Conservation (phyloP, 148 eudicot species). For the Rhododendron vialii region DNA sequence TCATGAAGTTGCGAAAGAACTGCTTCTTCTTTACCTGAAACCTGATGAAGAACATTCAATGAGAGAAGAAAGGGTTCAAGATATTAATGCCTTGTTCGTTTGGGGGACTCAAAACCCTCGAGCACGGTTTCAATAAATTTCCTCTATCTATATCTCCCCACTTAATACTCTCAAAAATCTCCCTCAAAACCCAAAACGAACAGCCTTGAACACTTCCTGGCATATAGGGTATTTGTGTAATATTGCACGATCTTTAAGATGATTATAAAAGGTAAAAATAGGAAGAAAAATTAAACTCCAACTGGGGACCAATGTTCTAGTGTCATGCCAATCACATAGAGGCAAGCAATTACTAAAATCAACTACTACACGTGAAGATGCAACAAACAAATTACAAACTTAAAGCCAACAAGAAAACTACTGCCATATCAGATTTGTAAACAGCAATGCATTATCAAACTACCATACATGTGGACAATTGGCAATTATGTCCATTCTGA, state of each 20-base stretch:
- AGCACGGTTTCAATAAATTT: too few species aligned
- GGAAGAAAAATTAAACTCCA: not conserved
- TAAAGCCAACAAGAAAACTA: not conserved
- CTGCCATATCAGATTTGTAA: not conserved
- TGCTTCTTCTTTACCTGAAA: conserved; percentile 87
- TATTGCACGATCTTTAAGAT: not conserved
- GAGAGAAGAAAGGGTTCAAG: not conserved
- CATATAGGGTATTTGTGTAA: not conserved
- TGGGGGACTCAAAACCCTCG: too few species aligned
- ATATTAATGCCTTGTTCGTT: not conserved
- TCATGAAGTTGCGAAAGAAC: conserved; percentile 76
- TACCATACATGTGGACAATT: not conserved
- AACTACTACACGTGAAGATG: not conserved
- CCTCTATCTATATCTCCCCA: too few species aligned
- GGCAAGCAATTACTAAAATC: not conserved
- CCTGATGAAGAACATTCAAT: conserved; percentile 33
- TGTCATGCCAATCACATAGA: not conserved
- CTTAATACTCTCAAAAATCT: too few species aligned
- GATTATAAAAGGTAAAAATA: not conserved
- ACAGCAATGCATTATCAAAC: not conserved
- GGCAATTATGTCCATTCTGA: not conserved
- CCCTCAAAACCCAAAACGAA: too few species aligned
- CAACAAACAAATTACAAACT: not conserved
- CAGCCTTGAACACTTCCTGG: not conserved
- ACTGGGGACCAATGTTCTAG: not conserved